A percentile compares a stretch with the other conserved stretches of the same genome.
Conservation (phyloP, 139 green algal genomes). For the Closterium sp. region DNA sequence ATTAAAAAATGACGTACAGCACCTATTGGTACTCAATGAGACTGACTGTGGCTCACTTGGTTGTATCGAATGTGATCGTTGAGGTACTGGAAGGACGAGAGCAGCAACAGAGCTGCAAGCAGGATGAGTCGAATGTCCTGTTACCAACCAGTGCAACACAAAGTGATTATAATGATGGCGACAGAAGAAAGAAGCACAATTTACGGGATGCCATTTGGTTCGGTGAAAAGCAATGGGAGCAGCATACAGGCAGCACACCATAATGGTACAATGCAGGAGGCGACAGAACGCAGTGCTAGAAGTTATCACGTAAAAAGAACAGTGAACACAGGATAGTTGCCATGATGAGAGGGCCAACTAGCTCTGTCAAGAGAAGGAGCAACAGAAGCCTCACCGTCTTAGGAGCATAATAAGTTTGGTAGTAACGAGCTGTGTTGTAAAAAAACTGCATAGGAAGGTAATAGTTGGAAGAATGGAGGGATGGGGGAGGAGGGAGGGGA, state of each 20-base stretch:
- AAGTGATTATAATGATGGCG: neutral
- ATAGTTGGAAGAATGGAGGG: neutral
- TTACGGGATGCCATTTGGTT: too few species aligned
- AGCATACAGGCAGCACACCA: too few species aligned
- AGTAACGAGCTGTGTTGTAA: constrained; percentile 46
- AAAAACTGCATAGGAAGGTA: constrained; percentile 20
- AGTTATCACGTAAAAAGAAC: neutral
- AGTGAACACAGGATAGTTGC: neutral
- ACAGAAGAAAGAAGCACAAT: too few species aligned
- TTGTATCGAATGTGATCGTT: constrained; percentile 31
- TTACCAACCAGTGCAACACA: neutral
- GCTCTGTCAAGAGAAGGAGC: neutral
- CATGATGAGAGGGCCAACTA: neutral
- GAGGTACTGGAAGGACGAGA: constrained; percentile 43
- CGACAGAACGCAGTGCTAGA: too few species aligned
- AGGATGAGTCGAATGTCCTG: constrained; percentile 38
- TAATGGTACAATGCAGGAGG: too few species aligned
- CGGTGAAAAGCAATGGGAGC: too few species aligned
- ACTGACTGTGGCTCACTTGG: neutral
- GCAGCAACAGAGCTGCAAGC: constrained; percentile 25
- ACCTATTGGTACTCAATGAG: too few species aligned
- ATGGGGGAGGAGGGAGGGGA: neutral
- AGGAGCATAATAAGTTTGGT: constrained; percentile 27
- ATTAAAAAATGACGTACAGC: too few species aligned
- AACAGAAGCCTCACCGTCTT: constrained; percentile 19